Base-by-base conservation (phyloP, 352 stramenopile genomes). In the Pythium phragmiticola region DNA sequence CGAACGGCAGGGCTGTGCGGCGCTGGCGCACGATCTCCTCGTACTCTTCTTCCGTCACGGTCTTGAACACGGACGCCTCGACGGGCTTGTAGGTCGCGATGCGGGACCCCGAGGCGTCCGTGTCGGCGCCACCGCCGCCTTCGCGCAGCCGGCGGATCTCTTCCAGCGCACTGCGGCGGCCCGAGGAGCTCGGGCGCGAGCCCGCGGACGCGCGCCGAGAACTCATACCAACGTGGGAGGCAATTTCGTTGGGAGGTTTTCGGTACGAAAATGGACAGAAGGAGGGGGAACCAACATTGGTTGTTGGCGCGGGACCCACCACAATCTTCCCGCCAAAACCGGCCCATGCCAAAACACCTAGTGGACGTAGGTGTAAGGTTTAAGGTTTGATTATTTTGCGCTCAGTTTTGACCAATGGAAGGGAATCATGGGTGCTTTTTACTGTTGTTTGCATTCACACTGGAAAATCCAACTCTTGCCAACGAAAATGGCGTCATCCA, bases 11-110 rank as follows among this genome's bases (percentile, higher is more conserved):
- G 0, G 81, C 82, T 36, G 88, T 72, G 33, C 87, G 86, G 1
- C 87, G 82, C 69, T 95, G 80, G 30, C 76, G 82, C 46, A 96
- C 87, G 21, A 95, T 72, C 57, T 94, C 75, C 41, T 92, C 83
- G 69, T 96, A 96, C 60, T 96, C 86, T 34, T 84, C 69, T 49
- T 96, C 87, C 2, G 81, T 92, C 59, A 96, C 81, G n/a, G 72
- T 78, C 71, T 95, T 89, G 74, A 88, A 96, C 47, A 96, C 79
- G 26, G 78, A 90, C 34, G 82, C 74, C 60, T 96, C 87, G 42
- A 88, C 66, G 8, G 84, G 79, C 57, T 85, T 85, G 66, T 93
- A 95, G 41, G 77, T 69, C 37, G 85, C 81, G 60, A 95, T 73
- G 34, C 84, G 84, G 39, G 82, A 88, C 45, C 14, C 69, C 33